Conservation (phyloP, 306 rosid species). For the Begonia masoniana region DNA sequence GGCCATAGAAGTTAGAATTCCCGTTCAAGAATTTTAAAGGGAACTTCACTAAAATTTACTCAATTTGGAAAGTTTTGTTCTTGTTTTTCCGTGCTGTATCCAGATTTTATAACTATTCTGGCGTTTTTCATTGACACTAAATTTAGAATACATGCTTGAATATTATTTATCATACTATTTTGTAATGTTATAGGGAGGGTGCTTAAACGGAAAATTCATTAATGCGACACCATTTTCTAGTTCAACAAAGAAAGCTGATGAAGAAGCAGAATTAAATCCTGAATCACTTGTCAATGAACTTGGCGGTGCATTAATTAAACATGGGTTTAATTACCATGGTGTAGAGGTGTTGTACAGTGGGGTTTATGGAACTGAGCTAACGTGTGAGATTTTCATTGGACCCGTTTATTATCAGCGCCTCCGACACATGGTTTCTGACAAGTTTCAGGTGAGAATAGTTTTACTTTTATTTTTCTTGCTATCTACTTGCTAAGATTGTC, state of each 20-base stretch:
- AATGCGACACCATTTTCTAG: conserved; percentile 77
- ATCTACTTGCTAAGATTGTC: neutral
- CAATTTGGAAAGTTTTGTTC: too few relatives aligned
- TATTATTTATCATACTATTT: neutral
- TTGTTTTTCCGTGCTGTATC: too few relatives aligned
- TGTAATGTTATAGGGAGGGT: conserved; percentile 49
- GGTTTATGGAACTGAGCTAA: conserved; percentile 81
- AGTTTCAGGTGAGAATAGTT: conserved; percentile 50
- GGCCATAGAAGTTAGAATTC: too few relatives aligned
- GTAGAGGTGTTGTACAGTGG: conserved; percentile 83
- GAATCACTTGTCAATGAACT: conserved; percentile 79
- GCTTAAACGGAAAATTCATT: conserved; percentile 64
- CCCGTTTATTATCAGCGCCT: conserved; percentile 95
- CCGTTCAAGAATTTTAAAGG: too few relatives aligned
- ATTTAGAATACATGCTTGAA: too few relatives aligned
- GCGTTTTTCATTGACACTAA: too few relatives aligned
- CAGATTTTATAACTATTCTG: too few relatives aligned
- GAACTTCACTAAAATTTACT: too few relatives aligned
- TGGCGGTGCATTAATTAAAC: conserved; percentile 53
- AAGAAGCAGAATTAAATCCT: conserved; percentile 22
- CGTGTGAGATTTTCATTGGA: conserved; percentile 84
- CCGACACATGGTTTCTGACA: conserved; percentile 96
- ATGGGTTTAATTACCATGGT: conserved; percentile 90
- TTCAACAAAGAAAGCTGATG: conserved; percentile 33
- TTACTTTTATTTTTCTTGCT: neutral